Evolutionary conservation across 2,329 filamentous ascomycete species (phyloP).

Genomic region (Claviceps cyperi): DNA sequence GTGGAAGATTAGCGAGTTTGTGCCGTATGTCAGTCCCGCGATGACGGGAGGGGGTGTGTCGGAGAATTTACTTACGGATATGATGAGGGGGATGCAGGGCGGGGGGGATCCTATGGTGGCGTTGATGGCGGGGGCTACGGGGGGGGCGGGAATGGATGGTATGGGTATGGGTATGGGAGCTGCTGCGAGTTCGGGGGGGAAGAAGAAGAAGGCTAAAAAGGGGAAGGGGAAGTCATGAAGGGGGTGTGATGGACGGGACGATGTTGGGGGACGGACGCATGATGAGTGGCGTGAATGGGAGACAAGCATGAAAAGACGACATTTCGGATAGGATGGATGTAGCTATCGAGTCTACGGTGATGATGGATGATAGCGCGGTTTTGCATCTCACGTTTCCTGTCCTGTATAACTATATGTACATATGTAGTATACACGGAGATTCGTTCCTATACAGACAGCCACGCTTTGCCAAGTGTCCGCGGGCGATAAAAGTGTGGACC

Average conservation of each 20-base stretch:
- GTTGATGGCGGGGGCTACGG: slow-evolving; percentile 21
- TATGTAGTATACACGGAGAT: no score
- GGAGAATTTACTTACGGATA: slow-evolving; percentile 90
- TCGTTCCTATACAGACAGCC: no score
- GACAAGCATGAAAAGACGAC: no score
- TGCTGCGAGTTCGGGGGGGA: slow-evolving; percentile 17
- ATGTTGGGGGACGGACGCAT: no score
- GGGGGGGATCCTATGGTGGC: slow-evolving; percentile 32
- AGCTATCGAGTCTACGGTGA: no score
- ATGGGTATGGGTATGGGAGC: not conserved
- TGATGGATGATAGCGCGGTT: no score
- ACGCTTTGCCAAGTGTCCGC: no score
- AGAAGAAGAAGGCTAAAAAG: slow-evolving; percentile 38
- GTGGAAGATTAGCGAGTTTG: slow-evolving; percentile 75
- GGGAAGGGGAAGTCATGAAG: slow-evolving; percentile 23
- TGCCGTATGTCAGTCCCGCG: slow-evolving; percentile 79
- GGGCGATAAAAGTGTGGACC: no score
- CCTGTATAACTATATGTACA: no score
- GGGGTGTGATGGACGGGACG: not conserved
- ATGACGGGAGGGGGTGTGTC: slow-evolving; percentile 86
- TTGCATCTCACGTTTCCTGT: no score
- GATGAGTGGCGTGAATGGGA: no score
- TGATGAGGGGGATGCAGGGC: slow-evolving; percentile 81
- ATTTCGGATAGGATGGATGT: no score
- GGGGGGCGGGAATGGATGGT: slow-evolving; percentile 8